Base-by-base conservation (phyloP, 192 early-diverging fungal genomes). In the Rhizoclosmatium globosum region DNA sequence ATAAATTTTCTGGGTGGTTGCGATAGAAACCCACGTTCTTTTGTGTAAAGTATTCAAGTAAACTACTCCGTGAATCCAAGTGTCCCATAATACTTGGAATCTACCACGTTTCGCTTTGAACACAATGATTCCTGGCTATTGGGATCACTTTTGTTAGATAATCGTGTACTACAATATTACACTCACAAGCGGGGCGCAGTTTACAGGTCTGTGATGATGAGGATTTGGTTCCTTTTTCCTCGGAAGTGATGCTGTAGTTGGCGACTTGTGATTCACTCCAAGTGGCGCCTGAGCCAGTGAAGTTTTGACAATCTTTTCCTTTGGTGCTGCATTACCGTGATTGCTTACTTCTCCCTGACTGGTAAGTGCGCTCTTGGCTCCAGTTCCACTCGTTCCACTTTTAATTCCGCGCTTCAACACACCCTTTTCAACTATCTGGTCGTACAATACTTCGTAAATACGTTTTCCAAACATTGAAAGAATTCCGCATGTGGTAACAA, bases 21-120 rank as follows among this genome's bases (percentile, higher is more conserved):
- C 45, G 21, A 68, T 45, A 31, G 42, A 45, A 17, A 68, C 4
- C 65, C 65, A 68, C 13, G 65, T 46, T 3, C 17, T 31, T 9
- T 68, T 68, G 65, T 46, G 65, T 38, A 68, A 17, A 19, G 23
- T 17, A 21, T 44, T 45, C 3, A 68, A 44, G 65, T 68, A 68
- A 46, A 17, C 23, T 3, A 45, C 65, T 68, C 65, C 65, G 21
- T 45, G 39, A 17, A 19, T 68, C 65, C 65, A 68, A 17, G 15
- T 9, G 13, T 45, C 42, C 65, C 65, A 68, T 7, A 68, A 21
- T 6, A 15, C 6, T 4, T 45, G 42, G 42, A 17, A 68, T 21
- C 43, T 9, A 3, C 13, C 6, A 4, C 11, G 15, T 68, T 68
- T 68, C 4, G 39, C 17, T 68, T 68, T 68, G 13, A 68, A 44